A percentile compares a stretch with the other conserved stretches of the same genome.
Evolutionary conservation across 2,329 filamentous ascomycete genomes (phyloP).

Genomic region (Rutstroemia sp.): DNA sequence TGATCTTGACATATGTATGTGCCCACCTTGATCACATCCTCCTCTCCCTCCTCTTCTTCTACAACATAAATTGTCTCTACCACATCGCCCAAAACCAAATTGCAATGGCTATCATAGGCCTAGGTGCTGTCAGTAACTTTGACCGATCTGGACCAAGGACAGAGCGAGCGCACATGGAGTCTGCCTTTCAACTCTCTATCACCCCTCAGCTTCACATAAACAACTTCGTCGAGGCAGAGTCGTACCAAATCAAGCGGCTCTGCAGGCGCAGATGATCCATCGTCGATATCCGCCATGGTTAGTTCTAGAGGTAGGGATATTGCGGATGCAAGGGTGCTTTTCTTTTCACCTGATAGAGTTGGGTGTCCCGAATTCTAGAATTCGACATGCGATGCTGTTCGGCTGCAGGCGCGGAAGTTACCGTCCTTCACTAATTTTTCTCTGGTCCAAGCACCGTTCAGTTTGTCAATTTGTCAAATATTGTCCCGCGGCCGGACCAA

Average conservation of each 20-base stretch:
- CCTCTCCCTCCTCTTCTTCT: slow-evolving; percentile 67
- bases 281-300: slow-evolving; percentile 76
- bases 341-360: not conserved
- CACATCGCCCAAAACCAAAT: slow-evolving; percentile 89
- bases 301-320: slow-evolving; percentile 6
- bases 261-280: slow-evolving; percentile 59
- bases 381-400: no score
- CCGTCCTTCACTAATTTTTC: no score
- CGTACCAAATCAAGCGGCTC: slow-evolving; percentile 95
- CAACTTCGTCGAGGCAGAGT: slow-evolving; percentile 87
- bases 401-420: no score
- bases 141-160: slow-evolving; percentile 15
- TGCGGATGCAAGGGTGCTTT: not conserved
- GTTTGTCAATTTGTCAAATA: not conserved
- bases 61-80: slow-evolving; percentile 95
- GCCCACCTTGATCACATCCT: slow-evolving; percentile 60
- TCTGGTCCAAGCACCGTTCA: no score
- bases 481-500: not conserved
- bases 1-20: not conserved
- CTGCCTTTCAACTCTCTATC: slow-evolving; percentile 93
- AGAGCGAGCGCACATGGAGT: slow-evolving; percentile 65
- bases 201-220: slow-evolving; percentile 94
- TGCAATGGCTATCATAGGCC: slow-evolving; percentile 99
- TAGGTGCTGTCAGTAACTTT: slow-evolving; percentile 32
- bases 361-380: not conserved